Evolutionary conservation across 768 basidiomycete species (phyloP).

Genomic region (Phlebiopsis gigantea): DNA sequence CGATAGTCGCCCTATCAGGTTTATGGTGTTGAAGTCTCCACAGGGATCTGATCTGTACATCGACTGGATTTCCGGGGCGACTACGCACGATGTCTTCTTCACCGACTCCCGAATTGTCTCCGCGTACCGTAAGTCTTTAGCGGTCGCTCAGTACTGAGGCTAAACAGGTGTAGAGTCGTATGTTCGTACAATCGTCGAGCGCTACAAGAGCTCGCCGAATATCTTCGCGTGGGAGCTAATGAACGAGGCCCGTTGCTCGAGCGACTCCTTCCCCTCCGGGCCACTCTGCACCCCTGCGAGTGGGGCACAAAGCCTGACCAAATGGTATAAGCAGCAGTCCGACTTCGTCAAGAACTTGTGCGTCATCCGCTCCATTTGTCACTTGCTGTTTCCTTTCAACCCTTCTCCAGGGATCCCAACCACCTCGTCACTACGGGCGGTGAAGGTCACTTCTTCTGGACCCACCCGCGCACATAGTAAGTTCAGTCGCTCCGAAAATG

Average conservation of each 20-base stretch:
- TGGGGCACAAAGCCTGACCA: slow-evolving; percentile 38
- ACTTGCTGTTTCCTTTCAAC: background rate
- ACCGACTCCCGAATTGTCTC: slow-evolving; percentile 23
- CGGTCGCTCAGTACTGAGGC: background rate
- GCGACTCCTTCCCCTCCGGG: slow-evolving; percentile 43
- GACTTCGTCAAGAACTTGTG: slow-evolving; percentile 50
- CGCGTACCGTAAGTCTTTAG: slow-evolving; percentile 22
- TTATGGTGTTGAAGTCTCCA: background rate
- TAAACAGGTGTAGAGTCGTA: slow-evolving; percentile 17
- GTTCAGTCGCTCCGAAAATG: background rate
- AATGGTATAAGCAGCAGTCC: slow-evolving; percentile 49
- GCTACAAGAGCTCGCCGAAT: slow-evolving; percentile 25
- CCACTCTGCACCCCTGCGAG: slow-evolving; percentile 37
- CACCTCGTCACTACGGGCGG: slow-evolving; percentile 54
- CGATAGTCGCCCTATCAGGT: background rate
- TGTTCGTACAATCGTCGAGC: slow-evolving; percentile 25
- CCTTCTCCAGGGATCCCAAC: slow-evolving; percentile 36
- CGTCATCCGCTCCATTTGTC: background rate
- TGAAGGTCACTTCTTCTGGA: slow-evolving; percentile 52
- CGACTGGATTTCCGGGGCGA: slow-evolving; percentile 20
- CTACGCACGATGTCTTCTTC: slow-evolving; percentile 28
- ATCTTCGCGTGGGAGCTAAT: slow-evolving; percentile 36
- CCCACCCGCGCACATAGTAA: slow-evolving; percentile 32
- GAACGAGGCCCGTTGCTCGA: slow-evolving; percentile 52
- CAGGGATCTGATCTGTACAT: slow-evolving; percentile 33